Conservation (phyloP, 2,329 filamentous ascomycete species). For the Diaporthe vexans region DNA sequence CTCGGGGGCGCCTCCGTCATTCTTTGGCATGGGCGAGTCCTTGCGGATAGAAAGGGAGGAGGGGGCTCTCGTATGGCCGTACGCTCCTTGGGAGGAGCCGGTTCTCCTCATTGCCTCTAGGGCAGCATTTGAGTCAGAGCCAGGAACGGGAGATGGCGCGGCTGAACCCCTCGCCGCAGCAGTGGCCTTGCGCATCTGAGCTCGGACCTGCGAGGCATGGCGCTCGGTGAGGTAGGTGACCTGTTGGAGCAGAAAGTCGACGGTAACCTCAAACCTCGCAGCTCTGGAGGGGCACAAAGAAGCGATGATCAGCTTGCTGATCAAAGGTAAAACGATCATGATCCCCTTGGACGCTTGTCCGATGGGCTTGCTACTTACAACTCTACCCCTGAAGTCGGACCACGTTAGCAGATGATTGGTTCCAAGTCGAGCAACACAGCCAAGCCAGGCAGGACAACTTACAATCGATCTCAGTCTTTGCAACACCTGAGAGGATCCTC, state of each 20-base stretch:
- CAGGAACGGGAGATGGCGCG: slow-evolving; percentile 69
- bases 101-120: slow-evolving; percentile 65
- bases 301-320: background rate
- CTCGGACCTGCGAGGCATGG: slow-evolving; percentile 89
- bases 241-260: slow-evolving; percentile 92
- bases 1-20: slow-evolving; percentile 59
- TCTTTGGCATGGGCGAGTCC: slow-evolving; percentile 67
- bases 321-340: background rate
- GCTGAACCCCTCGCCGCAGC: slow-evolving; percentile 67
- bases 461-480: slow-evolving; percentile 92
- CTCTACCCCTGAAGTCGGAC: slow-evolving; percentile 74
- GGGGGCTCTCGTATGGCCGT: slow-evolving; percentile 58
- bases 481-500: slow-evolving; percentile 87
- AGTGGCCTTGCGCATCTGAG: slow-evolving; percentile 84
- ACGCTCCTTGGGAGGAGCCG: slow-evolving; percentile 53
- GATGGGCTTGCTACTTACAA: slow-evolving; percentile 67
- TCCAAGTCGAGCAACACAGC: background rate
- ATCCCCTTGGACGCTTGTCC: slow-evolving; percentile 32
- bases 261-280: slow-evolving; percentile 83
- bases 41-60: slow-evolving; percentile 71
- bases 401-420: slow-evolving; percentile 36
- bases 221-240: slow-evolving; percentile 94
- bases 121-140: slow-evolving; percentile 58
- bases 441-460: slow-evolving; percentile 48
- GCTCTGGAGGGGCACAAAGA: slow-evolving; percentile 64